These are phyloP conservation scores for Oryza nivara DNA, from an alignment of 176 grass and related monocot genomes.

Conservation along the genomic window DNA sequence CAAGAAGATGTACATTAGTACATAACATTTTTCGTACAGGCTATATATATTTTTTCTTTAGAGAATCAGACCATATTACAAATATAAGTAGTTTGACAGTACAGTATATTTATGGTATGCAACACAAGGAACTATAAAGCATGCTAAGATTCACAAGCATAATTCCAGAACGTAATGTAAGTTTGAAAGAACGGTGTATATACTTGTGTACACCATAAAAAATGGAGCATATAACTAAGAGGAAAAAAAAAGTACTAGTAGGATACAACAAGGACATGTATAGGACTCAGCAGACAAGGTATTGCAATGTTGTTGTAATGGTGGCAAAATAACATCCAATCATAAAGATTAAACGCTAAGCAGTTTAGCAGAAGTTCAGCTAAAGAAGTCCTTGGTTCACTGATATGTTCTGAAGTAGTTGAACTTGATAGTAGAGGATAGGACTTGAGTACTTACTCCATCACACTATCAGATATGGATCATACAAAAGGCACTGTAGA, in stretches of 20 bases:
- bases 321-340: conserved; percentile 5
- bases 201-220: neutral
- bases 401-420: neutral
- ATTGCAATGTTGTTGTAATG: neutral
- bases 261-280: too few species aligned
- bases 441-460: too few species aligned
- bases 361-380: neutral
- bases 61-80: too few species aligned
- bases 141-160: conserved; percentile 6
- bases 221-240: neutral
- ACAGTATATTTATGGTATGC: neutral
- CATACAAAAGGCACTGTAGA: too few species aligned
- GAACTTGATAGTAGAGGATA: neutral
- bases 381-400: conserved; percentile 1
- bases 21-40: neutral
- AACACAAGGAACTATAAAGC: neutral
- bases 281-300: conserved; percentile 24
- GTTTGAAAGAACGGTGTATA: neutral
- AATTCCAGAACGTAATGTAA: conserved; percentile 19
- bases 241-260: neutral
- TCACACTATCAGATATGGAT: too few species aligned
- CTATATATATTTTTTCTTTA: neutral
- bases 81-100: too few species aligned
- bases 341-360: neutral
- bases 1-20: conserved; percentile 24